Conservation (phyloP, 768 basidiomycete species). For the Suillus plorans region DNA sequence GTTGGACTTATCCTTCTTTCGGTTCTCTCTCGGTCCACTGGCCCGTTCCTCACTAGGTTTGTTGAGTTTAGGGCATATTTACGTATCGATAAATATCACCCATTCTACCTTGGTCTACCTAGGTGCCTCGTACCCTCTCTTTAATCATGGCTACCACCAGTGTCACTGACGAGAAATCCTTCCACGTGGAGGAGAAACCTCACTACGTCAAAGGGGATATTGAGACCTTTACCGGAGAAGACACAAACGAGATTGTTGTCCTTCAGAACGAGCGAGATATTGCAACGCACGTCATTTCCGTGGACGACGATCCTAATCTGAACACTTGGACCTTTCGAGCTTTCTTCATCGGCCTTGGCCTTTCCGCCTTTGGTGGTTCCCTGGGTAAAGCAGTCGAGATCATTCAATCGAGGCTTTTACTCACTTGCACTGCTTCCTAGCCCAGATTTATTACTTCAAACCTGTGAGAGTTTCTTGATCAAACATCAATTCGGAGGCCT, state of each 20-base stretch:
- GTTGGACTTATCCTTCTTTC: no score
- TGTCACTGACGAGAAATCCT: no score
- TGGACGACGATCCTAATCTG: slow-evolving; percentile 31
- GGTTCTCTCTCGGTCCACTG: no score
- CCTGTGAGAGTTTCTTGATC: slow-evolving; percentile 34
- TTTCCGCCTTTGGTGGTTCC: slow-evolving; percentile 48
- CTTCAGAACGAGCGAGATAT: slow-evolving; percentile 47
- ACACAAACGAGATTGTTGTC: slow-evolving; percentile 15
- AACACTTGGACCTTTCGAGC: slow-evolving; percentile 40
- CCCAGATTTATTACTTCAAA: slow-evolving; percentile 63
- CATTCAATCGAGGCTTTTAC: slow-evolving; percentile 6
- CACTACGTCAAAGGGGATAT: slow-evolving; percentile 34
- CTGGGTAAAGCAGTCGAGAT: slow-evolving; percentile 33
- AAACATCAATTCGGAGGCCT: neutral
- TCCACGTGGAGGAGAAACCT: slow-evolving; percentile 12
- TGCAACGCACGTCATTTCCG: slow-evolving; percentile 44
- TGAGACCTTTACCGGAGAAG: slow-evolving; percentile 20
- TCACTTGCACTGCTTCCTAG: slow-evolving; percentile 23
- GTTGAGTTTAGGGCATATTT: no score
- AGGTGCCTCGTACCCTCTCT: no score
- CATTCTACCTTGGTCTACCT: no score
- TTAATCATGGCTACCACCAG: no score
- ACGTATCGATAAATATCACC: no score
- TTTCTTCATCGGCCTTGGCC: slow-evolving; percentile 53
- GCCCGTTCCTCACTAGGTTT: no score